Evolutionary conservation across 192 early-diverging fungal genomes (phyloP).

Genomic region (Gonapodya prolifera): DNA sequence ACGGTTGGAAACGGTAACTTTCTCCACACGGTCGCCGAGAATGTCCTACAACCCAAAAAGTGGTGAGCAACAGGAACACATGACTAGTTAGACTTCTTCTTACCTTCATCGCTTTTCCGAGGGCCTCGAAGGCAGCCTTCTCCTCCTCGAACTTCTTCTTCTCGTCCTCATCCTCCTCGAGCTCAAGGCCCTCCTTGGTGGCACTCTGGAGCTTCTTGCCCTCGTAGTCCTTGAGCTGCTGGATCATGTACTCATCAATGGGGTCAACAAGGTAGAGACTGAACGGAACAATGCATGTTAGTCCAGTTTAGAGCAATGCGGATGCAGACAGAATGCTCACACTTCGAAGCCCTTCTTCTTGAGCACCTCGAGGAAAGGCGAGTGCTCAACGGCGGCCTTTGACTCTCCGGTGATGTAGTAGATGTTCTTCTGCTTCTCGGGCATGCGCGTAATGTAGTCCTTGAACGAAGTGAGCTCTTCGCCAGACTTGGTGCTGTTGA

Average conservation of each 20-base stretch:
- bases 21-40: conserved; percentile 96
- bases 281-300: neutral
- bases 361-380: conserved; percentile 96
- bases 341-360: conserved; percentile 99
- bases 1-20: conserved; percentile 88
- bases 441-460: conserved; percentile 99
- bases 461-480: conserved; percentile 97
- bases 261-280: conserved; percentile 92
- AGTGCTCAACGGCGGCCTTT: conserved; percentile 84
- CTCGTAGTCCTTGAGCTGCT: conserved; percentile 98
- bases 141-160: conserved; percentile 91
- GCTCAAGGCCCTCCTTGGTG: conserved; percentile 98
- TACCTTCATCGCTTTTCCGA: conserved; percentile 77
- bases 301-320: neutral
- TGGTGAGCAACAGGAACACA: neutral
- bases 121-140: conserved; percentile 81
- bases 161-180: conserved; percentile 97
- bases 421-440: conserved; percentile 99
- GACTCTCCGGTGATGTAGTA: conserved; percentile 99
- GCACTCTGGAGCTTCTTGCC: conserved; percentile 97
- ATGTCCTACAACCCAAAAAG: conserved; percentile 45
- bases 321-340: neutral
- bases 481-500: conserved; percentile 96
- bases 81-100: neutral
- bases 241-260: conserved; percentile 98